Evolutionary conservation across 768 basidiomycete genomes (phyloP).

Genomic region (Tubosaeta brunneosetosa): DNA sequence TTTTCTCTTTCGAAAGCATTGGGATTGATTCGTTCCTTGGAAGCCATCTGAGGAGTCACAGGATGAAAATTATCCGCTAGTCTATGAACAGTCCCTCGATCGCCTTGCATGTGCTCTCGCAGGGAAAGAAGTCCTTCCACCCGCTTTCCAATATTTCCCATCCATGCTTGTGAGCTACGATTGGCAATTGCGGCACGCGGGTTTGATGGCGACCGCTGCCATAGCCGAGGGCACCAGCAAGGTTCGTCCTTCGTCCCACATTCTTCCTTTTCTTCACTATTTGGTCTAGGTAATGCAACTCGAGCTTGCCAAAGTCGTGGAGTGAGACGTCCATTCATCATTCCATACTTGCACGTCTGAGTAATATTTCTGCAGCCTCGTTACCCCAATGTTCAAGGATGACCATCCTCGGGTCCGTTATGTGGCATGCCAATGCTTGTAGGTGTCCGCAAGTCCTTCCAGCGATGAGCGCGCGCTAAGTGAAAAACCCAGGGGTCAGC

Average conservation of each 20-base stretch:
- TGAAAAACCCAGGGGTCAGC: no score
- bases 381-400: no score
- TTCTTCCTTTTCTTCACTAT: slow-evolving; percentile 25
- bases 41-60: slow-evolving; percentile 63
- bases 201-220: no score
- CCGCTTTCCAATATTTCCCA: slow-evolving; percentile 79
- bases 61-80: slow-evolving; percentile 60
- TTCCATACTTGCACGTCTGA: background rate
- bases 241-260: slow-evolving; percentile 18
- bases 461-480: no score
- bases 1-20: background rate
- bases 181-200: no score
- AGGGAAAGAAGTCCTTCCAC: slow-evolving; percentile 68
- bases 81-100: slow-evolving; percentile 83
- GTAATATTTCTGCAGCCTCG: background rate
- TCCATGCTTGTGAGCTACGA: slow-evolving; percentile 24
- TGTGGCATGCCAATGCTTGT: no score
- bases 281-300: slow-evolving; percentile 63
- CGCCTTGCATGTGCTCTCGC: slow-evolving; percentile 77
- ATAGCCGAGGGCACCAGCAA: no score
- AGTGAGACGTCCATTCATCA: slow-evolving; percentile 42
- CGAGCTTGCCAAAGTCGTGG: slow-evolving; percentile 76
- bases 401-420: no score
- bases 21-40: slow-evolving; percentile 3
- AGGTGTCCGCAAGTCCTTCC: no score